phyloP scores from a whole-genome alignment of 2,329 filamentous ascomycete species.

The Hypomyces rosellus region DNA sequence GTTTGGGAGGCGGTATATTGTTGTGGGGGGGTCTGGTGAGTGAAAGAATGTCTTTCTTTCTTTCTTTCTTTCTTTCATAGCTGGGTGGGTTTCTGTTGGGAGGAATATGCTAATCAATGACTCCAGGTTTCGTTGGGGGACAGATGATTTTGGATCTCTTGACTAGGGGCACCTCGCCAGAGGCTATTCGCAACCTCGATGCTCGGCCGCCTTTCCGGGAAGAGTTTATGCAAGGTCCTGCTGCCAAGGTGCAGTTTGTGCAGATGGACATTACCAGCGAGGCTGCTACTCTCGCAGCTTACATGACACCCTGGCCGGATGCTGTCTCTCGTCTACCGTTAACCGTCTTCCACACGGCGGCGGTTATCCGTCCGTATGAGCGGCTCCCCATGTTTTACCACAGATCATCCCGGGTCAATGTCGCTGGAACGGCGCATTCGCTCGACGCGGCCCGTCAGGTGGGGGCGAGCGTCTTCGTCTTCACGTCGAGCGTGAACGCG shows the following conservation, averaged over 20 bases:
- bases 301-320: constrained; percentile 40
- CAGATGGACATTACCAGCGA: constrained; percentile 45
- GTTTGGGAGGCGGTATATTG: constrained; percentile 36
- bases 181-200: constrained; percentile 49
- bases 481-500: constrained; percentile 44
- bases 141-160: constrained; percentile 49
- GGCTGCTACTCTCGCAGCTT: constrained; percentile 37
- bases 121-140: constrained; percentile 46
- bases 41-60: constrained; percentile 3
- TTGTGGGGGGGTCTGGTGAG: constrained; percentile 42
- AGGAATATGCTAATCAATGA: neutral
- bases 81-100: neutral
- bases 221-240: constrained; percentile 33
- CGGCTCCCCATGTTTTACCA: constrained; percentile 39
- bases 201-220: constrained; percentile 36
- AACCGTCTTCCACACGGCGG: constrained; percentile 53
- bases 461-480: constrained; percentile 45
- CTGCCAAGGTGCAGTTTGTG: constrained; percentile 34
- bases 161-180: constrained; percentile 42
- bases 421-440: constrained; percentile 43
- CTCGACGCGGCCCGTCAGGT: constrained; percentile 38
- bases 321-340: constrained; percentile 38
- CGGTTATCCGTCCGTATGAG: constrained; percentile 46
- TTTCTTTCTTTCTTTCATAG: too few species aligned
- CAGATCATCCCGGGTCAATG: constrained; percentile 42